phyloP scores from a whole-genome alignment of 106 monocot species.

The Chionographis japonica region DNA sequence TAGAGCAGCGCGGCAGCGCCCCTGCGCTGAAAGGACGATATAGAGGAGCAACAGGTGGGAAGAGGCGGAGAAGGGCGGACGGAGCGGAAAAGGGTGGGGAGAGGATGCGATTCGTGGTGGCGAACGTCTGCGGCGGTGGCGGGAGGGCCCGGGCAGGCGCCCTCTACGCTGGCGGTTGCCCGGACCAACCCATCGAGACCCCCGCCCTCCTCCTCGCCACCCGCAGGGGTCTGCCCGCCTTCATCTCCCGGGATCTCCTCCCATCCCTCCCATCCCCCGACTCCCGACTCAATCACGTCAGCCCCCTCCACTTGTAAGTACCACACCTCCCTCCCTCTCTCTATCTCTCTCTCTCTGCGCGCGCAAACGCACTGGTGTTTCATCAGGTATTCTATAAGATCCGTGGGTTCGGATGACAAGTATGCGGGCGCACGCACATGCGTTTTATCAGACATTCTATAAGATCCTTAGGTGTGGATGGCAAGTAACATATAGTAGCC shows the following conservation, averaged over 20 bases:
- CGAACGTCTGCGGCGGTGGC: conserved; percentile 34
- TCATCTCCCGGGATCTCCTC: conserved; percentile 70
- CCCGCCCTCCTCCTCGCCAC: conserved; percentile 85
- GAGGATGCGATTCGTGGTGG: conserved; percentile 67
- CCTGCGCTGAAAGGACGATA: too few relatives aligned
- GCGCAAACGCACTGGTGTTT: too few relatives aligned
- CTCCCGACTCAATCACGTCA: conserved; percentile 75
- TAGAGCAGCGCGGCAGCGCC: too few relatives aligned
- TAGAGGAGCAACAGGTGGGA: background rate
- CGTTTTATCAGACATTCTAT: too few relatives aligned
- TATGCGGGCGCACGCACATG: too few relatives aligned
- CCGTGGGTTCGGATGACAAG: too few relatives aligned
- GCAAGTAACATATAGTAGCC: too few relatives aligned
- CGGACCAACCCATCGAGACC: conserved; percentile 47
- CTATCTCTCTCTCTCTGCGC: background rate
- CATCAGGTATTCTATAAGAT: too few relatives aligned
- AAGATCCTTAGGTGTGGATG: too few relatives aligned
- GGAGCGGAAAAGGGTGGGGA: background rate
- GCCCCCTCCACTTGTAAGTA: conserved; percentile 85
- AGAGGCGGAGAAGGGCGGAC: background rate
- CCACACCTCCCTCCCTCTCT: background rate
- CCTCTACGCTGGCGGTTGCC: conserved; percentile 30
- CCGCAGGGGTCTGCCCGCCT: conserved; percentile 69
- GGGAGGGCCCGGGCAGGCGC: conserved; percentile 59
- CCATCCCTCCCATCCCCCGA: conserved; percentile 49